Evolutionary conservation across 192 early-diverging fungal genomes (phyloP).

Genomic region (Coemansia sp.): DNA sequence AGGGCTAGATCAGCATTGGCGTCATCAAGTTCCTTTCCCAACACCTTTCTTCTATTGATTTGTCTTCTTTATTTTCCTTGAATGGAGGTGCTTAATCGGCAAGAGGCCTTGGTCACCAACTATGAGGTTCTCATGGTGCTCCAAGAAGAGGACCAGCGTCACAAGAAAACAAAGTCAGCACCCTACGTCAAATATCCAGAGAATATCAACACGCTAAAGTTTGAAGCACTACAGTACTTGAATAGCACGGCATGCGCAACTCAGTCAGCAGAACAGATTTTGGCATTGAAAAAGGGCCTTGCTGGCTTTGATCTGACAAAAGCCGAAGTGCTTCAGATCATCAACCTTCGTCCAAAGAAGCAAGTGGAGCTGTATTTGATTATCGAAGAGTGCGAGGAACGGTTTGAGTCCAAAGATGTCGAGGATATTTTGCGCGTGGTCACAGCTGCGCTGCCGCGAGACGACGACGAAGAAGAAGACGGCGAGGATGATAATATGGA

Average conservation of each 20-base stretch:
- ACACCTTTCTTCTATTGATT: not conserved
- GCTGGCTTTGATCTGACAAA: slow-evolving; percentile 61
- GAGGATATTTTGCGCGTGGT: slow-evolving; percentile 59
- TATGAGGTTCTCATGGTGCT: slow-evolving; percentile 69
- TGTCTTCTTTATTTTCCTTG: not conserved
- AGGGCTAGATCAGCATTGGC: not conserved
- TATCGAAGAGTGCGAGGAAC: slow-evolving; percentile 73
- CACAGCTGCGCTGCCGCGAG: slow-evolving; percentile 47
- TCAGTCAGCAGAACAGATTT: slow-evolving; percentile 61
- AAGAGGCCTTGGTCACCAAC: slow-evolving; percentile 66
- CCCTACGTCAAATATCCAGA: slow-evolving; percentile 58
- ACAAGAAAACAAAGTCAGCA: slow-evolving; percentile 34
- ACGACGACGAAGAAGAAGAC: slow-evolving; percentile 21
- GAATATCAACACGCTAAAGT: slow-evolving; percentile 67
- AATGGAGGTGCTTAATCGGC: slow-evolving; percentile 67
- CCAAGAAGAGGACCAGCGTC: slow-evolving; percentile 56
- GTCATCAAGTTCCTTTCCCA: no score
- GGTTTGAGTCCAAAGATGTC: slow-evolving; percentile 60
- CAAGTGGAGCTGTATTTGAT: slow-evolving; percentile 69
- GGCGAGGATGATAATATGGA: slow-evolving; percentile 4
- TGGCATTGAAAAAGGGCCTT: slow-evolving; percentile 51
- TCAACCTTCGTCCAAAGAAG: slow-evolving; percentile 69
- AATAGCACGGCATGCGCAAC: slow-evolving; percentile 59
- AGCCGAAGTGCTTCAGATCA: slow-evolving; percentile 73
- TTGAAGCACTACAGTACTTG: slow-evolving; percentile 62